These are phyloP conservation scores for Pulveroboletus sp. DNA, from an alignment of 768 basidiomycete genomes.

Conservation along the genomic window DNA sequence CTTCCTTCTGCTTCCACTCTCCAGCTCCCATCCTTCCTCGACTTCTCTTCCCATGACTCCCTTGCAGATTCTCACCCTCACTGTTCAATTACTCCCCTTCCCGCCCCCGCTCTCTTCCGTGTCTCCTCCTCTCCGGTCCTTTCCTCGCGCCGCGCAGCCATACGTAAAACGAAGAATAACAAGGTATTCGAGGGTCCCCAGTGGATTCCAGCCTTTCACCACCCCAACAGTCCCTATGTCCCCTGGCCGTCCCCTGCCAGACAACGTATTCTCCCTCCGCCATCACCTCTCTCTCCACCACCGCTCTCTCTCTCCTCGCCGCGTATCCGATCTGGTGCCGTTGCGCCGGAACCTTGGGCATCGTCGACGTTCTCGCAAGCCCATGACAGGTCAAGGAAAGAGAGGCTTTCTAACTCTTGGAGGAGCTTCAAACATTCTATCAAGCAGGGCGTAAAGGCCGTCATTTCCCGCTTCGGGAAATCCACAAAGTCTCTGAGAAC, in stretches of 20 bases:
- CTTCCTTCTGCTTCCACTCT: conserved; percentile 38
- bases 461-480: conserved; percentile 17
- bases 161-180: conserved; percentile 16
- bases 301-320: conserved; percentile 35
- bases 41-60: conserved; percentile 23
- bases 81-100: conserved; percentile 9
- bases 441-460: conserved; percentile 22
- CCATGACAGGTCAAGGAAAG: conserved; percentile 18
- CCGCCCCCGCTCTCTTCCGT: conserved; percentile 17
- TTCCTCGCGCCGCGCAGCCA: conserved; percentile 9
- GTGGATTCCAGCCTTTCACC: conserved; percentile 39
- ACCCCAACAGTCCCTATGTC: conserved; percentile 56
- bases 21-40: conserved; percentile 38
- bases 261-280: conserved; percentile 41
- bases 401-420: conserved; percentile 25
- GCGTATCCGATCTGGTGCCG: conserved; percentile 37
- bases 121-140: conserved; percentile 15
- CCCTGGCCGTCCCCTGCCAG: conserved; percentile 46
- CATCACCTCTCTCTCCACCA: conserved; percentile 31
- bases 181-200: conserved; percentile 29
- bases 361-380: conserved; percentile 19
- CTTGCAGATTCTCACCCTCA: conserved; percentile 6
- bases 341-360: conserved; percentile 41
- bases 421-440: conserved; percentile 33
- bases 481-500: conserved; percentile 13